phyloP scores from a whole-genome alignment of 2,329 filamentous ascomycete genomes.

The Phoma sp. region DNA sequence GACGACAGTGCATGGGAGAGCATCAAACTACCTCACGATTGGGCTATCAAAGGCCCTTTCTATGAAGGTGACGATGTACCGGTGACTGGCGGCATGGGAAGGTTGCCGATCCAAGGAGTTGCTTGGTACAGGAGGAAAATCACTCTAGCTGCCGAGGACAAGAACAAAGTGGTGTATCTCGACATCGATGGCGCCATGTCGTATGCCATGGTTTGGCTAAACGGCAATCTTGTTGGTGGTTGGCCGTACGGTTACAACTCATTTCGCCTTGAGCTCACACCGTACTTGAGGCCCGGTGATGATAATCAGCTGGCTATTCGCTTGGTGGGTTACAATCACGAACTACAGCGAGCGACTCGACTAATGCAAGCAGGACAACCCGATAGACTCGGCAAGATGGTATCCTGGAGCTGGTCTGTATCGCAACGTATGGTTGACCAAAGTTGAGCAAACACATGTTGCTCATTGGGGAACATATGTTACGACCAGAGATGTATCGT shows the following conservation, averaged over 20 bases:
- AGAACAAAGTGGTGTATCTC: slow-evolving; percentile 51
- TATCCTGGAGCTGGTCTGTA: slow-evolving; percentile 62
- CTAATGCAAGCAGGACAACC: slow-evolving; percentile 50
- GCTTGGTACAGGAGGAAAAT: slow-evolving; percentile 58
- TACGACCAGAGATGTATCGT: slow-evolving; percentile 54
- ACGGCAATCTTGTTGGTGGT: slow-evolving; percentile 56
- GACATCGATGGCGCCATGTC: slow-evolving; percentile 60
- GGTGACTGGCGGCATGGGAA: slow-evolving; percentile 50
- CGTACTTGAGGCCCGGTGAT: slow-evolving; percentile 39
- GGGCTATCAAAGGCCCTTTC: slow-evolving; percentile 56
- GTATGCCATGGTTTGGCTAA: slow-evolving; percentile 58
- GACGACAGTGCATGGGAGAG: slow-evolving; percentile 51
- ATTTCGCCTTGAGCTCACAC: slow-evolving; percentile 57
- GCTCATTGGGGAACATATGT: slow-evolving; percentile 58
- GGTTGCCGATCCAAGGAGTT: slow-evolving; percentile 57
- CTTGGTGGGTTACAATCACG: slow-evolving; percentile 24
- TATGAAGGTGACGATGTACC: slow-evolving; percentile 9
- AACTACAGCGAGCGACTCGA: neutral
- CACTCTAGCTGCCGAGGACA: slow-evolving; percentile 24
- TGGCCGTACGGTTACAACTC: slow-evolving; percentile 60
- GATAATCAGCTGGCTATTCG: slow-evolving; percentile 57
- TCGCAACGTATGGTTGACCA: slow-evolving; percentile 61
- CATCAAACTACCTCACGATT: slow-evolving; percentile 56
- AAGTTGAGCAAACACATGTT: slow-evolving; percentile 54
- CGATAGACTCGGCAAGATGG: slow-evolving; percentile 56